Evolutionary conservation across 148 eudicot species (phyloP), one percentile per base, ranked within the genome.

Genomic region (Cornus suecica): DNA sequence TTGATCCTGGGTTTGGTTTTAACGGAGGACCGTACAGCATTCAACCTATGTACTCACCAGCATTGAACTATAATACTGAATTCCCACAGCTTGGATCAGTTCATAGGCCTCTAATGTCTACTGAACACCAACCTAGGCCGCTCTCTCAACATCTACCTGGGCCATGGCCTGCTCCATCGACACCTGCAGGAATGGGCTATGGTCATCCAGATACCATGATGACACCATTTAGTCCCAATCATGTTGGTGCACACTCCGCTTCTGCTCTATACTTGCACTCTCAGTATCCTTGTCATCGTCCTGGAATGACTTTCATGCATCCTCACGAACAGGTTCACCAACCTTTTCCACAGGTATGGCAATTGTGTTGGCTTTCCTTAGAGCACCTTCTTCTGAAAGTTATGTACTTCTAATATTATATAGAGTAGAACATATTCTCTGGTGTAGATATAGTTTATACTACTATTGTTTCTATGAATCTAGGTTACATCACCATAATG

Each of bases 1-100:
- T 95, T 85, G 99, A 95, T 81, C 99, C 99, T 78, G 99, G 99
- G 20, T 95, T 95, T 85, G 98, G 98, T 68, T 95, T 88, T 71
- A 85, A 68, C 80, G 87, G 90, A 70, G 91, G 92, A 25, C 86
- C 91, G 23, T 93, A 91, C 71, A 58, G 91, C 71, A 86, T 93
- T 80, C 99, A 93, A 74, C 99, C 99, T 25, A 78, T 95, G 94
- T 95, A 93, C 76, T 68, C 97, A 60, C 97, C 98, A 37, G 91
- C 86, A 67, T n/a, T 95, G 65, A 95, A 91, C 80, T 95, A 95
- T 80, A 93, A 90, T 79, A 95, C 99, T 45, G 99, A 93, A 76
- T 95, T 95, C 72, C 99, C 99, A 54, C 98, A 93, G 76, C 97
- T 95, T 80, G 97, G 91, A 63, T 66, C 88, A 65, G 76, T 85